Percentiles rank a stretch among this genome's conserved stretches.
Evolutionary conservation across 2,329 filamentous ascomycete genomes (phyloP).

Genomic region (Colletotrichum viniferum): DNA sequence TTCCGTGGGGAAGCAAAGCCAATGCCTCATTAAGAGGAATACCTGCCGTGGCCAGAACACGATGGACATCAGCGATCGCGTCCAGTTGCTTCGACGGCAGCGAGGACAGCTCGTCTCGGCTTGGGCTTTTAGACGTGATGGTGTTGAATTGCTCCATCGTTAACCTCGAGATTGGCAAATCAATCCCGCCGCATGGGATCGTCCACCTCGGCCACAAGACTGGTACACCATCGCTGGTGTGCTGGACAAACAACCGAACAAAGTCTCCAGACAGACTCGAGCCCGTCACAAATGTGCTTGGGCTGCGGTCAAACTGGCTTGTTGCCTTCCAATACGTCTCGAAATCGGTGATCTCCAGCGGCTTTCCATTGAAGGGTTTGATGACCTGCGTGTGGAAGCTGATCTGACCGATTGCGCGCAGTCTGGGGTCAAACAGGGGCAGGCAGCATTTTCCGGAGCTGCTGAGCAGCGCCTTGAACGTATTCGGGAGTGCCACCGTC

Average conservation of each 20-base stretch:
- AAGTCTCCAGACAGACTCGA: constrained; percentile 97
- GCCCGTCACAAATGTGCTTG: constrained; percentile 87
- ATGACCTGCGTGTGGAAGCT: constrained; percentile 96
- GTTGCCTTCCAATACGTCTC: constrained; percentile 99
- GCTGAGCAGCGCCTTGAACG: constrained; percentile 77
- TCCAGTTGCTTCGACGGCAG: constrained; percentile 52
- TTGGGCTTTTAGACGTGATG: constrained; percentile 48
- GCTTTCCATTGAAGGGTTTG: constrained; percentile 91
- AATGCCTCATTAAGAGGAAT: constrained; percentile 82
- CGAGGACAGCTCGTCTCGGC: constrained; percentile 45
- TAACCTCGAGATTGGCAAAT: constrained; percentile 81
- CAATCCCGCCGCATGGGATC: constrained; percentile 74
- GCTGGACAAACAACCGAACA: constrained; percentile 86
- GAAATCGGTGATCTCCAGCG: constrained; percentile 96
- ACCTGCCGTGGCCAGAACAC: constrained; percentile 75
- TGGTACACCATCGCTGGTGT: constrained; percentile 85
- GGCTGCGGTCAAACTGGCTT: constrained; percentile 85
- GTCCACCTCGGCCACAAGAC: constrained; percentile 89
- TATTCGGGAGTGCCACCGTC: constrained; percentile 86
- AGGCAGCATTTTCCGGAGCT: constrained; percentile 83
- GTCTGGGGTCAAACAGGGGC: constrained; percentile 88
- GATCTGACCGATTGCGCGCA: constrained; percentile 91
- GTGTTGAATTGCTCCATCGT: constrained; percentile 74
- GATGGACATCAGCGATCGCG: constrained; percentile 70
- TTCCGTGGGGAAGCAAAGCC: constrained; percentile 72